phyloP scores from a whole-genome alignment of 2,329 filamentous ascomycete species.

The Penicillium corylophilum region DNA sequence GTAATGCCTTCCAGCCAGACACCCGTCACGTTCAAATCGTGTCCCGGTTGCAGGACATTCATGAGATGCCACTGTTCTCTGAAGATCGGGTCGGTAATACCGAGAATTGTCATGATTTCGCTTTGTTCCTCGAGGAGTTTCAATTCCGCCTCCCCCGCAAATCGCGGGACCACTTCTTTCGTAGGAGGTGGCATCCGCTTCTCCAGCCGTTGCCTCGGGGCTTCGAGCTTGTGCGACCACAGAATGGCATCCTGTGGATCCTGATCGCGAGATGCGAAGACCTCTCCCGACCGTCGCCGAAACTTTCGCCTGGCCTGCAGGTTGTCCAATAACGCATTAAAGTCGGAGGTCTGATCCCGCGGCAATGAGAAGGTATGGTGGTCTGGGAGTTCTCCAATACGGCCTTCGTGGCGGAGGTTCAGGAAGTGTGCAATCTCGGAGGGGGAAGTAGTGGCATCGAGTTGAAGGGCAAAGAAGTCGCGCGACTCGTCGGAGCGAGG shows the following conservation, averaged over 20 bases:
- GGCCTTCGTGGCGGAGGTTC: conserved; percentile 77
- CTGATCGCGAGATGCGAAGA: conserved; percentile 15
- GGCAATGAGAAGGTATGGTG: conserved; percentile 84
- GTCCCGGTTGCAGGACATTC: conserved; percentile 75
- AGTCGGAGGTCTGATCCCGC: conserved; percentile 55
- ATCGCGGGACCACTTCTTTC: conserved; percentile 27
- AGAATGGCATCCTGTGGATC: conserved; percentile 71
- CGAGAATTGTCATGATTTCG: conserved; percentile 63
- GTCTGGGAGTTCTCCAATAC: conserved; percentile 71
- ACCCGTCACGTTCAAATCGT: conserved; percentile 95
- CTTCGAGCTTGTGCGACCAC: conserved; percentile 74
- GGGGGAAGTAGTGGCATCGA: conserved; percentile 66
- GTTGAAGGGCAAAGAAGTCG: conserved; percentile 92
- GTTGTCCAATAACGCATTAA: conserved; percentile 53
- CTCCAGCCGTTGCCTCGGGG: conserved; percentile 57
- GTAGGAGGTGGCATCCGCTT: conserved; percentile 54
- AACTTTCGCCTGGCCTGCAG: conserved; percentile 62
- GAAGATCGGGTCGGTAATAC: conserved; percentile 87
- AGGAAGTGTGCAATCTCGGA: conserved; percentile 67
- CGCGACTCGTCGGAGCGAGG: conserved; percentile 72
- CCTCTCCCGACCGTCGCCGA: conserved; percentile 45
- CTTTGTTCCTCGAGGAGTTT: conserved; percentile 58
- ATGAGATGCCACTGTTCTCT: conserved; percentile 92
- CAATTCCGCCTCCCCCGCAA: conserved; percentile 39
- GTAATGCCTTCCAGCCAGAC: conserved; percentile 91